Base-by-base conservation (phyloP, 306 rosid genomes). In the Carpinus viminea region DNA sequence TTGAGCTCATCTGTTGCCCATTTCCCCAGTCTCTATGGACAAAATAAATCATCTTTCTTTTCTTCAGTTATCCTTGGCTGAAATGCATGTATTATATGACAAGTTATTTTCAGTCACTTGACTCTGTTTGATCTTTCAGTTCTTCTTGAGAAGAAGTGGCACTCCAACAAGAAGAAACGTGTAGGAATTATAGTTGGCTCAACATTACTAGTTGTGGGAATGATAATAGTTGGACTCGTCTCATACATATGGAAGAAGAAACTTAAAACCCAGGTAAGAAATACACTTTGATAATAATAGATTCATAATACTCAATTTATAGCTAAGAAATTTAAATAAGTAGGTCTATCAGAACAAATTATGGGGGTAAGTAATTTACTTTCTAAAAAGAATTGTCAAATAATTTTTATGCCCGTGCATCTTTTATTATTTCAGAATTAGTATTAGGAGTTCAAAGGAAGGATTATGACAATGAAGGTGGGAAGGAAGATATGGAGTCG, bases 401-500 rank as follows among this genome's bases (percentile, higher is more conserved):
- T 12, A 10, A 2, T 47, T 73, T 38, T 12, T 76, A 60, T 57
- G 53, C 12, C 12, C 28, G 16, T 57, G 7, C 4, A 66, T 38
- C 12, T 66, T 15, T 46, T 66, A 13, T 1, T 66, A 66, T 66
- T 66, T 66, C 48, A 75, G 74, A 12, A 0, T 18, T 8, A 17
- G 41, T 6, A 18, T 17, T 46, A 28, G 9, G 72, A 38, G 38
- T 4, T 34, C 38, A 31, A 46, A 50, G 12, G 17, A 20, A 38
- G 16, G 41, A 54, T 64, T 56, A 4, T 28, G 53, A 21, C 0
- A 48, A 82, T n/a, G 78, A 55, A 13, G 45, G 24, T 7, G 10
- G 52, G 48, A 73, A 75, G 15, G 89, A 86, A 16, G 91, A 86
- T 24, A 15, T 80, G 12, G 92, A 89, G 36, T 87, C 88, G 8